These are phyloP conservation scores for Moesziomyces sp. DNA, from an alignment of 1,284 basidiomycete species.

Conservation along the genomic window DNA sequence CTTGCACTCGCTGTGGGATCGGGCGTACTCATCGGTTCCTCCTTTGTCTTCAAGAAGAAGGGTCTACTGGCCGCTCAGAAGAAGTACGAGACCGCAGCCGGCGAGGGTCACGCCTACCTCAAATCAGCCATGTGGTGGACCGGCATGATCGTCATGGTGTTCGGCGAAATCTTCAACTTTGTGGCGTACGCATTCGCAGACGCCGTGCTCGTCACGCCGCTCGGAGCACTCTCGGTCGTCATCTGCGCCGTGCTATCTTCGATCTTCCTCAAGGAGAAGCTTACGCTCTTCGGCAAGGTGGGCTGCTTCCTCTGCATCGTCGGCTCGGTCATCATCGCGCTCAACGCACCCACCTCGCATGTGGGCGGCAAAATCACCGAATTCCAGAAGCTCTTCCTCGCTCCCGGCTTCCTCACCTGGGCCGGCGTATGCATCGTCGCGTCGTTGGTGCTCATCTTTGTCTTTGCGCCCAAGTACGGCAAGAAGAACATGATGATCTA, in stretches of 20 bases:
- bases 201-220: conserved; percentile 90
- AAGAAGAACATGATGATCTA: conserved; percentile 96
- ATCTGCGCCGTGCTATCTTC: conserved; percentile 93
- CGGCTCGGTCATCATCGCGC: conserved; percentile 77
- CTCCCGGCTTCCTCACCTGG: conserved; percentile 87
- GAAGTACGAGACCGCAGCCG: conserved; percentile 74
- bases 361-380: conserved; percentile 81
- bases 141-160: conserved; percentile 65
- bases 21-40: conserved; percentile 90
- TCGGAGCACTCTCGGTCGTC: conserved; percentile 95
- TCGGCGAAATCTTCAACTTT: conserved; percentile 55
- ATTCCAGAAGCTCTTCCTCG: conserved; percentile 85
- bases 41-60: conserved; percentile 91
- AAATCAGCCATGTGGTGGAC: conserved; percentile 66
- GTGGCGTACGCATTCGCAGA: conserved; percentile 88
- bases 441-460: conserved; percentile 71
- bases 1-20: conserved; percentile 83
- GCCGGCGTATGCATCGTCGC: conserved; percentile 69
- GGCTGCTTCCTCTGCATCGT: conserved; percentile 88
- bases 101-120: conserved; percentile 94
- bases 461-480: conserved; percentile 86
- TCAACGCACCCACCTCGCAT: conserved; percentile 83
- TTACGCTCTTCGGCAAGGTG: conserved; percentile 70
- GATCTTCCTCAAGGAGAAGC: conserved; percentile 89
- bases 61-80: conserved; percentile 66